These are phyloP conservation scores for Ophioceras dolichostomum DNA, from an alignment of 2,329 filamentous ascomycete genomes.

Conservation along the genomic window DNA sequence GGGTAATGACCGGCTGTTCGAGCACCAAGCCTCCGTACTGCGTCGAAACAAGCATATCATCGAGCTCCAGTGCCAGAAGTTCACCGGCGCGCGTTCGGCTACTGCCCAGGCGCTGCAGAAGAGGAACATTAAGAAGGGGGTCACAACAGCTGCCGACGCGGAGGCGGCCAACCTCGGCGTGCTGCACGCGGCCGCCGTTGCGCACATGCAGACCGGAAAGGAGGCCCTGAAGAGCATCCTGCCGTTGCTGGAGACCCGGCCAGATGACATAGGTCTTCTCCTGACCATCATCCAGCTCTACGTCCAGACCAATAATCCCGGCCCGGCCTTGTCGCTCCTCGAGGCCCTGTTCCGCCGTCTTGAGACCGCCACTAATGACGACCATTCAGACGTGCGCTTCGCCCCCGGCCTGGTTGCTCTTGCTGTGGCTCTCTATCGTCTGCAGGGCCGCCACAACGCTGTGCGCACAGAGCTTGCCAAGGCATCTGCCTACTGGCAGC, in stretches of 20 bases:
- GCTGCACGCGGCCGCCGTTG: constrained; percentile 60
- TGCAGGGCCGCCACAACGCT: constrained; percentile 60
- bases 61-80: constrained; percentile 56
- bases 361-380: constrained; percentile 43
- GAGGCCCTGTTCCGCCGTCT: constrained; percentile 64
- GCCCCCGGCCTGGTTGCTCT: constrained; percentile 77
- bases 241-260: constrained; percentile 58
- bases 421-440: constrained; percentile 65
- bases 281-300: constrained; percentile 76
- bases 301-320: constrained; percentile 56
- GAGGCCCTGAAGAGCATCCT: constrained; percentile 58
- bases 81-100: constrained; percentile 41
- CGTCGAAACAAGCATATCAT: constrained; percentile 51
- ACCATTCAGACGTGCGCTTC: constrained; percentile 59
- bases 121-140: too few relatives aligned
- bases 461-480: constrained; percentile 64
- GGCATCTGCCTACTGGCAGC: constrained; percentile 71
- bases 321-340: constrained; percentile 61
- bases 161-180: constrained; percentile 31
- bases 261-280: constrained; percentile 68
- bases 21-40: constrained; percentile 53
- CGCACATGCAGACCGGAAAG: constrained; percentile 50
- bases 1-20: constrained; percentile 52
- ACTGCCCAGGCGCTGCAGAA: constrained; percentile 29
- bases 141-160: constrained; percentile 15